Percentiles rank a stretch among this genome's conserved stretches.
phyloP scores from a whole-genome alignment of 1,284 basidiomycete species.

The Prillingera fragicola region DNA sequence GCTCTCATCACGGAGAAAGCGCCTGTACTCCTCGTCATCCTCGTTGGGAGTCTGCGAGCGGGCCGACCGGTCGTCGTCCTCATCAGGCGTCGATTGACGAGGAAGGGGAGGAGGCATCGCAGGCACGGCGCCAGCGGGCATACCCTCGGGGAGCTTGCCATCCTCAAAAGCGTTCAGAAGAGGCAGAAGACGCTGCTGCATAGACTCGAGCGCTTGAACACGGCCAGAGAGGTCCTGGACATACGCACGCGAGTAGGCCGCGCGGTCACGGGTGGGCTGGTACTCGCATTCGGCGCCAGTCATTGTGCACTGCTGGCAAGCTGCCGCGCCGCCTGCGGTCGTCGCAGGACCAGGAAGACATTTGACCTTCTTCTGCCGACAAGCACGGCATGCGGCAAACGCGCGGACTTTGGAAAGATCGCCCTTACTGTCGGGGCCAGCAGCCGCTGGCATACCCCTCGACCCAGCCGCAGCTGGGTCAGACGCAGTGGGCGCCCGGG shows the following conservation, averaged over 20 bases:
- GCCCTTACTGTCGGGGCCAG: conserved; percentile 1
- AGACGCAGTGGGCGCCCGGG: too few relatives aligned
- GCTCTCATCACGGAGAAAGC: conserved; percentile 62
- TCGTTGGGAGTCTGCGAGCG: conserved; percentile 50
- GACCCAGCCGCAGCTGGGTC: neutral
- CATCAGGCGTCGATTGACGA: neutral
- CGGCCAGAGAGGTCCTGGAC: conserved; percentile 43
- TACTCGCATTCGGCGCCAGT: conserved; percentile 40
- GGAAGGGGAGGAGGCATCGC: neutral
- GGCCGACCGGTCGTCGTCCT: neutral
- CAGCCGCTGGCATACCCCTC: conserved; percentile 1
- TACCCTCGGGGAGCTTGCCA: conserved; percentile 6
- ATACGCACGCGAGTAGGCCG: conserved; percentile 44
- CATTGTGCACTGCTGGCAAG: conserved; percentile 41
- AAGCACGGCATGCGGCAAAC: conserved; percentile 39
- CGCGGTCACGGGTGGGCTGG: conserved; percentile 42
- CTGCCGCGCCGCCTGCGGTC: conserved; percentile 1
- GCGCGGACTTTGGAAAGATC: conserved; percentile 39
- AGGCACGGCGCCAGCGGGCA: neutral
- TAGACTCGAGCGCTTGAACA: conserved; percentile 41
- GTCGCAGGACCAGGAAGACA: conserved; percentile 32
- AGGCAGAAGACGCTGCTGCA: conserved; percentile 33
- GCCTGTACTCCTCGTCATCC: conserved; percentile 43
- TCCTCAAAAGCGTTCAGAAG: conserved; percentile 36
- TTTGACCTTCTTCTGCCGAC: conserved; percentile 43